Evolutionary conservation across 345 rosid genomes (phyloP).

Genomic region (Moricandia moricandioides): DNA sequence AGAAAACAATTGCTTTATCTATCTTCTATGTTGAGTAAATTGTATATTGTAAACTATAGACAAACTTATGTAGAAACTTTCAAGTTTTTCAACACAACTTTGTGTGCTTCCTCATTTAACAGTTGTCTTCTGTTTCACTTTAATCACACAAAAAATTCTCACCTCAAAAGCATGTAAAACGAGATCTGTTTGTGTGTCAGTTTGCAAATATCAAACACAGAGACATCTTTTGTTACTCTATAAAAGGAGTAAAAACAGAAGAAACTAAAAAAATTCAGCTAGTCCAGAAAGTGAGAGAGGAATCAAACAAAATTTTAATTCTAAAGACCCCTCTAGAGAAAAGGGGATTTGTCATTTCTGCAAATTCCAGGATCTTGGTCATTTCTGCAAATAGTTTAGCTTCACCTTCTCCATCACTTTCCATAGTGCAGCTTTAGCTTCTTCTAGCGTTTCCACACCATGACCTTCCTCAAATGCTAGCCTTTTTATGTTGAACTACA

Average conservation of each 20-base stretch:
- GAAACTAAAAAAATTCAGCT: constrained; percentile 22
- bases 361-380: constrained; percentile 36
- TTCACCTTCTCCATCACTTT: constrained; percentile 64
- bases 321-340: background rate
- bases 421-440: constrained; percentile 82
- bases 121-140: background rate
- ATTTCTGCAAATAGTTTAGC: constrained; percentile 49
- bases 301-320: background rate
- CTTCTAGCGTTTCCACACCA: constrained; percentile 73
- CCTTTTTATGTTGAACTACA: constrained; percentile 85
- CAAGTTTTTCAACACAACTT: background rate
- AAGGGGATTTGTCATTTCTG: constrained; percentile 38
- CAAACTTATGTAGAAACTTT: background rate
- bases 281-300: background rate
- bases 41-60: background rate
- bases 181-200: background rate
- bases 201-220: background rate
- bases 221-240: constrained; percentile 1
- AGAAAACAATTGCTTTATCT: background rate
- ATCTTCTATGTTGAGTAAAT: background rate
- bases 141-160: background rate
- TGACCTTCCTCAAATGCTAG: constrained; percentile 78
- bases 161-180: background rate
- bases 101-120: background rate
- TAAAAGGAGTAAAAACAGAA: background rate